Evolutionary conservation across 192 early-diverging fungal genomes (phyloP), one percentile per base, ranked within the genome.

Genomic region (Entrophospora sp.): DNA sequence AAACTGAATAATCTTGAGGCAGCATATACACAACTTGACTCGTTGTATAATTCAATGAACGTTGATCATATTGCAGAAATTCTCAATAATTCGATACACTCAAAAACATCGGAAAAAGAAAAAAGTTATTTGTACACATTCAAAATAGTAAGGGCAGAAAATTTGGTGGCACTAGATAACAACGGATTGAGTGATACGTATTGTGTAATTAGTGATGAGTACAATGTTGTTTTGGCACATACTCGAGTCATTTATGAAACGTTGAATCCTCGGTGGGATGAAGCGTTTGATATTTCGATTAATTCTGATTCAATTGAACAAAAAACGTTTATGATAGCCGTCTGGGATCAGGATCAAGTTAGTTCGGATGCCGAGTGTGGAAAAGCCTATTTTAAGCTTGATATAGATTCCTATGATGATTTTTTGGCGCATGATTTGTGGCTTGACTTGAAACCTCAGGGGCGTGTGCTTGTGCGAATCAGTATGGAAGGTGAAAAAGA

Each of bases 251-350:
- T 85, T 61, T 84, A 81, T 56, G 83, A 84, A 34, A 86, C 87
- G 2, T 73, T 83, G 7, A 89, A 90, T 56, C 89, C 88, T n/a
- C 79, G 87, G 25, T 92, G 90, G 90, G 86, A 92, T 60, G 81
- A 92, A 71, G 76, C 81, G 25, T 89, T 89, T 70, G 85, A 92
- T 55, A 71, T 85, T 37, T 78, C 79, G 10, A 59, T 90, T 24
- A 66, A 78, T 35, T 75, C 75, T 1, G 77, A 83, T 32, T 24
- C 61, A 14, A 58, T 77, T 46, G n/a, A n/a, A n/a, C n/a, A n/a
- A n/a, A n/a, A n/a, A n/a, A n/a, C n/a, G n/a, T n/a, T n/a, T n/a
- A n/a, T n/a, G n/a, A n/a, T n/a, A n/a, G 55, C 75, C 24, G 76
- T 87, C 6, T 79, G 66, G 62, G 83, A 85, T 42, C 77, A 77